phyloP scores from a whole-genome alignment of 768 basidiomycete genomes.

The Suillus fuscotomentosus region DNA sequence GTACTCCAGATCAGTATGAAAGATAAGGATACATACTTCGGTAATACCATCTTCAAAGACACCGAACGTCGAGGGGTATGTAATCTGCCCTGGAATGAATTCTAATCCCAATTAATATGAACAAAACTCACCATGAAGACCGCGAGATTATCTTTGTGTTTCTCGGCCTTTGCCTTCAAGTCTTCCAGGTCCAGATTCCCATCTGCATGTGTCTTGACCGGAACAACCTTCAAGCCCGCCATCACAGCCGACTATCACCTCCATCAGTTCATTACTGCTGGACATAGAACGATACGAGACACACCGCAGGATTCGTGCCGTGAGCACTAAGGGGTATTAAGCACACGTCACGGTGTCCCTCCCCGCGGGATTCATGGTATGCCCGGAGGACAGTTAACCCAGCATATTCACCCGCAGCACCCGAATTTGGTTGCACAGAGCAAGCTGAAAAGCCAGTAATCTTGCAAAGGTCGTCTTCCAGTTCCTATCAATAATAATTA shows the following conservation, averaged over 20 bases:
- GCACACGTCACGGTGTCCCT: constrained; percentile 86
- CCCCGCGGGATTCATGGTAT: constrained; percentile 87
- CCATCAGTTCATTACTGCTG: constrained; percentile 13
- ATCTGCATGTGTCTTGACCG: constrained; percentile 86
- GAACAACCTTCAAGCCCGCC: constrained; percentile 94
- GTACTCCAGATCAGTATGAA: not conserved
- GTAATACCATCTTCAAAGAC: constrained; percentile 93
- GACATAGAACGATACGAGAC: constrained; percentile 25
- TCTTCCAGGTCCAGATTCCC: constrained; percentile 91
- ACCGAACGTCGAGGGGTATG: constrained; percentile 96
- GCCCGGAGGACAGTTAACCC: constrained; percentile 94
- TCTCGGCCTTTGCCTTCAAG: constrained; percentile 81
- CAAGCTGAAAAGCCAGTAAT: constrained; percentile 97
- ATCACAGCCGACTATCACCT: constrained; percentile 83
- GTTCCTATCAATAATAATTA: constrained; percentile 55
- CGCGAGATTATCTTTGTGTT: constrained; percentile 88
- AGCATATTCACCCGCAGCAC: constrained; percentile 96
- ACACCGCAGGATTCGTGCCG: constrained; percentile 95
- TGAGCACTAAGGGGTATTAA: constrained; percentile 95
- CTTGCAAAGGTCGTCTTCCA: constrained; percentile 86
- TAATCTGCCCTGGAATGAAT: constrained; percentile 56
- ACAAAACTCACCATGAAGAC: constrained; percentile 80
- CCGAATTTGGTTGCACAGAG: constrained; percentile 98
- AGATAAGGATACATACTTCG: constrained; percentile 42
- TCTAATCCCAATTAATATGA: constrained; percentile 12